Evolutionary conservation across 2,329 filamentous ascomycete species (phyloP), one percentile per base, ranked within the genome.

Genomic region (Fusarium dlaminii): DNA sequence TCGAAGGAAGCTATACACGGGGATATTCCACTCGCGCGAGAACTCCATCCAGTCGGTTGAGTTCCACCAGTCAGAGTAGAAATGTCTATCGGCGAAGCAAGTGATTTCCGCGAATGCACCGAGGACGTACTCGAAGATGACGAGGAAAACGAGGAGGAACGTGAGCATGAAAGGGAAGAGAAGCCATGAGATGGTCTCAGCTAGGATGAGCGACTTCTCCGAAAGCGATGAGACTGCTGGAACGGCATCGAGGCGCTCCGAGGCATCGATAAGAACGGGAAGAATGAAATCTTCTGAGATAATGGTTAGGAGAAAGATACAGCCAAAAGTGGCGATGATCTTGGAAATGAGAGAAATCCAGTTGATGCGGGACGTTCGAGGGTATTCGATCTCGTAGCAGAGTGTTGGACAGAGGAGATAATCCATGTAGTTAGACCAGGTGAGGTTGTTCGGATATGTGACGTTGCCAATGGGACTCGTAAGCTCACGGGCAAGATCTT

Each of bases 101-200:
- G 95, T 98, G 75, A 98, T 93, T 82, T 99, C 96, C 20, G 95
- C 96, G 79, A 97, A 98, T 54, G 95, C 95, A 66, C 96, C 96
- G 39, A 98, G 90, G 17, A 98, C 89, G 82, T 98, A 99, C 82
- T 99, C 96, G 82, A 98, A 99, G 78, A 98, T 98, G 82, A 98
- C 95, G 66, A 99, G 91, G 86, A 99, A 99, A 63, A 98, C 95
- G 54, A 98, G 90, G 9, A 98, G 86, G 81, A 98, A 97, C 8
- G 92, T 97, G 70, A 98, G 88, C 94, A 98, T 98, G 83, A 98
- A 99, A 7, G 96, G 96, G 83, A 98, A 98, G 29, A 99, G 89
- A 24, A 99, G 90, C 87, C 94, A 91, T 65, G 93, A 96, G 80
- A 98, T 95, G 20, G 93, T 95, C 86, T 98, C 96, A 34, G 93